A percentile compares a stretch with the other conserved stretches of the same genome.
Evolutionary conservation across 116 monocot genomes (phyloP).

Genomic region (Posidonia oceanica): DNA sequence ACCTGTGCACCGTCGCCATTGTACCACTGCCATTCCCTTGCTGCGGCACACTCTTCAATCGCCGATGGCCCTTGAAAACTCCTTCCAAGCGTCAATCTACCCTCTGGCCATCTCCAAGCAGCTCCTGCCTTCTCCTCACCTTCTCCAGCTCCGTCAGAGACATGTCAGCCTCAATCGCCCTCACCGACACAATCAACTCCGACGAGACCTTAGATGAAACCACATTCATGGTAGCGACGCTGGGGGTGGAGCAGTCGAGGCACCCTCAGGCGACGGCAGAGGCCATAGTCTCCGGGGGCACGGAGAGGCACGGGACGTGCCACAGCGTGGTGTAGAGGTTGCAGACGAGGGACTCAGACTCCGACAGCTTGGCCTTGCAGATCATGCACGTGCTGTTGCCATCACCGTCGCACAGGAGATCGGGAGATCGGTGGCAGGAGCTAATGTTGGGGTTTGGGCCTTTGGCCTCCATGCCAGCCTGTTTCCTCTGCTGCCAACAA

Average conservation of each 20-base stretch:
- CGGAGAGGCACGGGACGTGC: constrained; percentile 73
- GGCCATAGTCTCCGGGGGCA: constrained; percentile 35
- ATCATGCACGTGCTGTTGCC: constrained; percentile 60
- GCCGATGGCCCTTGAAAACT: too few species aligned
- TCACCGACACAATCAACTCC: constrained; percentile 41
- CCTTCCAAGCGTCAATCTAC: too few species aligned
- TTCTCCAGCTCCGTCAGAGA: constrained; percentile 62
- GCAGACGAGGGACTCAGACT: constrained; percentile 46
- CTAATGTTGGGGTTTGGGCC: constrained; percentile 7
- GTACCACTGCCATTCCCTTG: too few species aligned
- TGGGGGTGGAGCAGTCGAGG: constrained; percentile 43
- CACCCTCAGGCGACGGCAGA: constrained; percentile 52
- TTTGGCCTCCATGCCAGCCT: too few species aligned
- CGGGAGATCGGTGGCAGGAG: constrained; percentile 47
- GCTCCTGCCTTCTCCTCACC: constrained; percentile 93
- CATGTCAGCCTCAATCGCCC: constrained; percentile 59
- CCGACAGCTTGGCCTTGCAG: constrained; percentile 3
- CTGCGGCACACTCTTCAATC: too few species aligned
- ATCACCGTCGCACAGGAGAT: constrained; percentile 88
- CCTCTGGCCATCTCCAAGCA: constrained; percentile 42
- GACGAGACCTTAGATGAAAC: not conserved
- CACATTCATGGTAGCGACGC: too few species aligned
- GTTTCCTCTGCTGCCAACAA: too few species aligned
- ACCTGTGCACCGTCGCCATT: too few species aligned
- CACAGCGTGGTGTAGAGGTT: constrained; percentile 75